Base-by-base conservation (phyloP, 2,329 filamentous ascomycete genomes). In the Paracoccidioides brasiliensis region DNA sequence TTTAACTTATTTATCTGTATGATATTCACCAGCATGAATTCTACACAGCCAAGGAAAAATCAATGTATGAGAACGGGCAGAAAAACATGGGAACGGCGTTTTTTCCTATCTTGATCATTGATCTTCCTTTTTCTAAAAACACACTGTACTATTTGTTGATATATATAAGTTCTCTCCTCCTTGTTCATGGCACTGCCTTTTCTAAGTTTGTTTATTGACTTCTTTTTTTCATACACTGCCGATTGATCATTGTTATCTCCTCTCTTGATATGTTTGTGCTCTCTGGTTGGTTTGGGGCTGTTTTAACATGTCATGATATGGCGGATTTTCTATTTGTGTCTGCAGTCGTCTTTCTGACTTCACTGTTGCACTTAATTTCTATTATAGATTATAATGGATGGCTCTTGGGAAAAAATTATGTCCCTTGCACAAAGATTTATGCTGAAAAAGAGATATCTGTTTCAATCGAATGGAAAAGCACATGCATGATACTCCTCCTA, bases 231-330 rank as follows among this genome's bases (percentile, higher is more conserved):
- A 5, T 2, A 38, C 12, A 35, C n/a, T 48, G 14, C 5, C 30
- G 6, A 57, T 57, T 59, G 57, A 61, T 59, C 59, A 58, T 55
- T 62, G 60, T 61, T 69, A 67, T 67, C 67, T 65, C 63, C 66
- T 68, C 67, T 59, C 38, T 61, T 56, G 68, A 65, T 69, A 69
- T 64, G 67, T 64, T 67, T 66, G 52, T 61, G 56, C 56, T 57
- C 50, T 55, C 55, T 35, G 9, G 6, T 33, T 22, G 46, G 5
- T 35, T 50, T 38, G 33, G 46, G 46, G 10, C 33, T 15, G 33
- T 32, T 32, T 22, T 48, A 8, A 15, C 33, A 52, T n/a, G 41
- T 15, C 28, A 33, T 33, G 50, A 42, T 43, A 33, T 41, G 50
- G 41, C 12, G 50, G 32, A 52, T 15, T 43, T 52, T 22, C 8